Base-by-base conservation (phyloP, 2,329 filamentous ascomycete species). In the Hypoxylon sp. region DNA sequence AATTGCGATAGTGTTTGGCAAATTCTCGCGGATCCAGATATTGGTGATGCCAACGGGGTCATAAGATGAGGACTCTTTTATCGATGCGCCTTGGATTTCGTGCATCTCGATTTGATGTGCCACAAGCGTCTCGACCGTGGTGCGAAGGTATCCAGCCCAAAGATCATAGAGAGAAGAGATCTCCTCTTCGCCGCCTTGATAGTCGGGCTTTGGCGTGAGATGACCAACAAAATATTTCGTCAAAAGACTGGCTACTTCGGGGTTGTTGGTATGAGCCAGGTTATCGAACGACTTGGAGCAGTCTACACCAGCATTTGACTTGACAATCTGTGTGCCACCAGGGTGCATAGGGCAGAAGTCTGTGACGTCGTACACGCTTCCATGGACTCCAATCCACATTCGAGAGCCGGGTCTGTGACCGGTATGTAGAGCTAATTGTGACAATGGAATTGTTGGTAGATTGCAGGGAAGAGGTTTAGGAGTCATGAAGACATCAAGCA, bases 401-500 rank as follows among this genome's bases (percentile, higher is more conserved):
- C 82, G 78, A 3, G 79, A 80, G 3, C 79, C 81, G 3, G 81
- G 80, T 0, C 82, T 78, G 63, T 87, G 85, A 0, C 85, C 86
- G 0, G 86, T 87, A 55, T 87, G 81, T 1, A 80, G 73, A 6
- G 85, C 83, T 5, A 88, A 78, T 65, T 84, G 79, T 0, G 85
- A 86, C 2, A 85, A 75, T 0, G 85, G 80, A 17, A 87, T 86
- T 0, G 83, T 84, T 0, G 84, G 83, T 0, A 82, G 78, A 48
- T 86, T 84, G 74, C 82, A 85, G 0, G 85, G 83, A 1, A 87
- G 80, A 0, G 85, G 82, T 63, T 83, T 85, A 1, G 85, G 86
- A 0, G 84, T 84, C 85, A 87, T 87, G 74, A 87, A 87, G 44
- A 87, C 84, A 64, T 87, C 85, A 0, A 87, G 75, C 86, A 87